Base-by-base conservation (phyloP, 2,329 filamentous ascomycete genomes). In the Aspergillus quadrilineatus region DNA sequence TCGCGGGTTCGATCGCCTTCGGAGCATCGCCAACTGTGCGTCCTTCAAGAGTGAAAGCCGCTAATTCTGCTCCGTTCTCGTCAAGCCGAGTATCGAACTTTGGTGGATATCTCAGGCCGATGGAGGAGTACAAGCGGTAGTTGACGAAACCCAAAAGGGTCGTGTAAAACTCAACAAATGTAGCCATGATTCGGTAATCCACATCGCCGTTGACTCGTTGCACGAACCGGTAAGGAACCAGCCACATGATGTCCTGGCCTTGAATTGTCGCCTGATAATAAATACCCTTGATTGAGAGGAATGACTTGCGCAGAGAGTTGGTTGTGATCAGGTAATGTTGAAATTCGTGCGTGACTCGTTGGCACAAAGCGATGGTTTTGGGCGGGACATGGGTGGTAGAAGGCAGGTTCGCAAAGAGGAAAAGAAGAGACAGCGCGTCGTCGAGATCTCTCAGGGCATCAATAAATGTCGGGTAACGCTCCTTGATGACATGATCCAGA, bases 261-360 rank as follows among this genome's bases (percentile, higher is more conserved):
- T 97, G 91, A 60, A 99, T 95, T 50, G 88, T 97, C 26, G 93
- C 94, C 78, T 97, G 93, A 77, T 97, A 99, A 80, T 99, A 99
- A 69, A 99, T 97, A 60, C 94, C 94, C 82, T 99, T 99, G 78
- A 99, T 97, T 1, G 92, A 96, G 63, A 99, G 79, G 80, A 99
- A 99, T 0, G 92, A 96, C 79, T 97, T 97, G 70, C 90, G 89
- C 66, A 99, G 79, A 67, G 90, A 92, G 77, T 96, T 86, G 42
- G 93, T 95, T 46, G 88, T 85, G 71, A 99, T 99, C 61, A 99
- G 83, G 76, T 96, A 99, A 80, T 97, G 94, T 78, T 97, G 89
- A 75, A 99, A 99, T 78, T 99, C 94, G 74, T 93, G 87, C 67
- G 89, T 93, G 53, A 99, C 80, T 54, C 91, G 87, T 79, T 97